Conservation (phyloP, 108 stramenopile species). For the Nitzschia sp. region DNA sequence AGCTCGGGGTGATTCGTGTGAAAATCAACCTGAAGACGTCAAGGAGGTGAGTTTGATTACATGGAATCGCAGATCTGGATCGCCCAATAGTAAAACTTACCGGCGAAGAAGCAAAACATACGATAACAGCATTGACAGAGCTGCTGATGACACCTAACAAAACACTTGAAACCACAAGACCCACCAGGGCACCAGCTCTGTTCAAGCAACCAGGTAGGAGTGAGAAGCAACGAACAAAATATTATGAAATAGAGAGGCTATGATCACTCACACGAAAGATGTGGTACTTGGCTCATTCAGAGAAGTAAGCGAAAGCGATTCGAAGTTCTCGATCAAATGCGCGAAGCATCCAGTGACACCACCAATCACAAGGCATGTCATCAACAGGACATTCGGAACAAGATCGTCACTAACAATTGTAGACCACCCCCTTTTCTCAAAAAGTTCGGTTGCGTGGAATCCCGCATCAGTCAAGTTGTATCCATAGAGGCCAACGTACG, state of each 20-base stretch:
- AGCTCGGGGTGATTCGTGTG: conserved; percentile 81
- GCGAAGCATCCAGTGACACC: conserved; percentile 75
- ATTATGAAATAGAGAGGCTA: not conserved
- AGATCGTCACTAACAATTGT: conserved; percentile 87
- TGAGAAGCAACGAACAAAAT: not conserved
- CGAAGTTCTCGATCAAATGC: conserved; percentile 52
- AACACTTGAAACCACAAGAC: conserved; percentile 70
- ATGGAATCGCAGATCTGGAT: not conserved
- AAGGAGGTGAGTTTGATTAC: not conserved
- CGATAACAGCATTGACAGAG: conserved; percentile 86
- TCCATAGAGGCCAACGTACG: conserved; percentile 87
- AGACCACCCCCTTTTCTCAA: conserved; percentile 83
- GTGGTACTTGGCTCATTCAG: conserved; percentile 46
- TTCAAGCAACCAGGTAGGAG: not conserved
- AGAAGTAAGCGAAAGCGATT: conserved; percentile 48
- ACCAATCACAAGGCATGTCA: conserved; percentile 75
- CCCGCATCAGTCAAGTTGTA: conserved; percentile 79
- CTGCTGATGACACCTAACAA: conserved; percentile 76
- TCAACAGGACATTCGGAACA: conserved; percentile 71
- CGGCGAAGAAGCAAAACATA: conserved; percentile 88
- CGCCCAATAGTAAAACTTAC: conserved; percentile 13
- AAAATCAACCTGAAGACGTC: conserved; percentile 51
- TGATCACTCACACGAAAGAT: conserved; percentile 62
- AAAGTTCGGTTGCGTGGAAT: conserved; percentile 68
- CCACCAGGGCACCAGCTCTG: conserved; percentile 71